These are phyloP conservation scores for Trichoderma oligosporum DNA, from an alignment of 2,329 filamentous ascomycete genomes.

Conservation along the genomic window DNA sequence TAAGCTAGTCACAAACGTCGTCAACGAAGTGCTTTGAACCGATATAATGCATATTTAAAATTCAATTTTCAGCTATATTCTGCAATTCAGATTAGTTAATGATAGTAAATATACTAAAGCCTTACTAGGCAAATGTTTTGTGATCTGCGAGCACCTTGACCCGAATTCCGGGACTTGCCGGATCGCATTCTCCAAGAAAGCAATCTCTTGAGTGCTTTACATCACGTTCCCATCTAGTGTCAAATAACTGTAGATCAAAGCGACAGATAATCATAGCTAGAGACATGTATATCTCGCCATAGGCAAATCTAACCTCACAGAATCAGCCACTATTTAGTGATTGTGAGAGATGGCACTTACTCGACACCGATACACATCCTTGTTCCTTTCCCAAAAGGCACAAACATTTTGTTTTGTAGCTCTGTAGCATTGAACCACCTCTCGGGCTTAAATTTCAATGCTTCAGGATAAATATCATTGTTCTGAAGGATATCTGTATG, in stretches of 20 bases:
- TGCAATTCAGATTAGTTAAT: too few species aligned
- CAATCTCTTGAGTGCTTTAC: neutral
- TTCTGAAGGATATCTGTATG: constrained; percentile 7
- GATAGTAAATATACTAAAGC: too few species aligned
- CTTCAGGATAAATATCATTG: neutral
- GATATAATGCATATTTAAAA: too few species aligned
- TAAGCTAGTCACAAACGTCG: too few species aligned
- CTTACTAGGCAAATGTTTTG: too few species aligned
- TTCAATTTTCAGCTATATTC: too few species aligned
- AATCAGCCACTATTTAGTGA: neutral
- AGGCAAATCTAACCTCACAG: neutral
- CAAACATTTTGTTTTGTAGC: neutral
- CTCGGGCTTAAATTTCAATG: neutral
- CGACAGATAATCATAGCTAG: neutral
- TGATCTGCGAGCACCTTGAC: neutral
- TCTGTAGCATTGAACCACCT: constrained; percentile 5
- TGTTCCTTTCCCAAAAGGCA: constrained; percentile 2
- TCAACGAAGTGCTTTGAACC: too few species aligned
- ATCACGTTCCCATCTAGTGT: neutral
- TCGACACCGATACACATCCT: constrained; percentile 2
- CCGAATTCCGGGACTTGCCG: neutral
- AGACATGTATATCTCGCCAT: neutral
- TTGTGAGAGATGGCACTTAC: neutral
- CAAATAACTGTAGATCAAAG: neutral
- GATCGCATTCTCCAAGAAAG: neutral